Conservation (phyloP, 2,329 filamentous ascomycete genomes). For the Alternaria brassicicola region DNA sequence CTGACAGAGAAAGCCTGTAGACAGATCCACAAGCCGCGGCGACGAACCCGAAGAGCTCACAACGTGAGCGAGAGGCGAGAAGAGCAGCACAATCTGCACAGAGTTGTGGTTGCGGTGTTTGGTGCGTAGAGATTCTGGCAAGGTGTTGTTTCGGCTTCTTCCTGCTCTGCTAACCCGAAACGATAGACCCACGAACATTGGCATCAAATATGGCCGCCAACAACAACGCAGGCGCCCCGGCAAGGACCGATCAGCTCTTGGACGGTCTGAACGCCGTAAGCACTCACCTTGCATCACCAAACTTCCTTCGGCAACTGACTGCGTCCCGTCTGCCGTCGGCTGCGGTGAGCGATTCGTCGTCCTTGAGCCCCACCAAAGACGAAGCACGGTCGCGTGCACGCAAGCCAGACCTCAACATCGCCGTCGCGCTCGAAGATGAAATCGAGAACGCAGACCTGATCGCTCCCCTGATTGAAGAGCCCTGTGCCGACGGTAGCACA, state of each 20-base stretch:
- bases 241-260: conserved; percentile 40
- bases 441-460: conserved; percentile 43
- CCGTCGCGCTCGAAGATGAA: conserved; percentile 37
- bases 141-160: conserved; percentile 36
- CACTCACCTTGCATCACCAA: conserved; percentile 39
- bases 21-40: conserved; percentile 10
- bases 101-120: conserved; percentile 19
- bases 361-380: conserved; percentile 43
- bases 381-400: conserved; percentile 40
- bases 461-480: conserved; percentile 44
- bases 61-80: conserved; percentile 16
- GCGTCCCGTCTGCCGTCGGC: conserved; percentile 47
- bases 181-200: conserved; percentile 35
- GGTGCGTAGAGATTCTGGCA: conserved; percentile 26
- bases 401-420: conserved; percentile 43
- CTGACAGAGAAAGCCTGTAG: conserved; percentile 2
- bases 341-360: conserved; percentile 48
- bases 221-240: conserved; percentile 28
- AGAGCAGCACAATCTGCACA: conserved; percentile 22
- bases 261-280: conserved; percentile 43
- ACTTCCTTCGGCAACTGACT: conserved; percentile 45
- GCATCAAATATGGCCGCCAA: conserved; percentile 37
- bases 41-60: conserved; percentile 13
- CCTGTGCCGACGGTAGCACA: conserved; percentile 38
- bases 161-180: conserved; percentile 38